Conservation (phyloP, 2,329 filamentous ascomycete genomes). For the Cladosporium phlei region DNA sequence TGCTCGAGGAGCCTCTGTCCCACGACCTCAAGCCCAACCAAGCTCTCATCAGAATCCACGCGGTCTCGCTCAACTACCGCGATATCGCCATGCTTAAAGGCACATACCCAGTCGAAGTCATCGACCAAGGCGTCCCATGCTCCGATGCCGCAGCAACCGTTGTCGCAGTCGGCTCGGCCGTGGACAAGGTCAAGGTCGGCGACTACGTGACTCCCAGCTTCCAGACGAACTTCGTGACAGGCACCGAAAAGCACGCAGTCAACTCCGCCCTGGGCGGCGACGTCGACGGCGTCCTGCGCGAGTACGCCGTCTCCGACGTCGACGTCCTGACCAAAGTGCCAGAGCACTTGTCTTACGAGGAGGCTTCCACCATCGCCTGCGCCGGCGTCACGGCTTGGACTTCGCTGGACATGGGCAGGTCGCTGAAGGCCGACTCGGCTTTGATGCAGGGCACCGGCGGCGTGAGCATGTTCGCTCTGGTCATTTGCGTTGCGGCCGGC, state of each 20-base stretch:
- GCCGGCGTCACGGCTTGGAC: slow-evolving; percentile 45
- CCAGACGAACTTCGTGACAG: slow-evolving; percentile 40
- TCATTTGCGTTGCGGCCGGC: slow-evolving; percentile 26
- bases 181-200: slow-evolving; percentile 18
- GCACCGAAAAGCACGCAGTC: slow-evolving; percentile 33
- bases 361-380: slow-evolving; percentile 38
- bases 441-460: slow-evolving; percentile 38
- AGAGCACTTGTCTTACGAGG: slow-evolving; percentile 33
- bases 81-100: slow-evolving; percentile 31
- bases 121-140: slow-evolving; percentile 27
- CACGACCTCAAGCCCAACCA: slow-evolving; percentile 13
- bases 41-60: slow-evolving; percentile 27
- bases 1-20: slow-evolving; percentile 35
- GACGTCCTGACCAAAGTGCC: slow-evolving; percentile 35
- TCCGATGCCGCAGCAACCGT: slow-evolving; percentile 32
- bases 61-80: slow-evolving; percentile 28
- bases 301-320: slow-evolving; percentile 40
- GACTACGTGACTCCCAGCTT: slow-evolving; percentile 27
- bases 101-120: slow-evolving; percentile 28
- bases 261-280: slow-evolving; percentile 45
- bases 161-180: slow-evolving; percentile 20
- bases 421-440: slow-evolving; percentile 31
- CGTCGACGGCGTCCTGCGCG: slow-evolving; percentile 41
- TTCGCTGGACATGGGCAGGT: slow-evolving; percentile 28
- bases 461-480: slow-evolving; percentile 29